phyloP scores from a whole-genome alignment of 1,284 basidiomycete species.

The Fomitopsis betulina region DNA sequence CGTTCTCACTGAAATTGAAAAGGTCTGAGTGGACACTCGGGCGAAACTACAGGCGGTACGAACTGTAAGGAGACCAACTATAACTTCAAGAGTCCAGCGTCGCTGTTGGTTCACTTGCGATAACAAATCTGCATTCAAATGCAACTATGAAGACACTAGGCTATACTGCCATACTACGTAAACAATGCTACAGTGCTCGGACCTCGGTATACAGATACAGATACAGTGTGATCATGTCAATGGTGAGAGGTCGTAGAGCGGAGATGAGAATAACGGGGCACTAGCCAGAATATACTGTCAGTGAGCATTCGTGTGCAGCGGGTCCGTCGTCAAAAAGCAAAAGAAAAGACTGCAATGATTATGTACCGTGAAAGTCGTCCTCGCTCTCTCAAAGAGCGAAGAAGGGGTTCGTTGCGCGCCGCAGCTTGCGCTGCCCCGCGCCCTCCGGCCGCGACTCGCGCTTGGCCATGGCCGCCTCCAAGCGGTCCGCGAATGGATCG shows the following conservation, averaged over 20 bases:
- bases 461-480: too few relatives aligned
- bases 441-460: slow-evolving; percentile 2
- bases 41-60: too few relatives aligned
- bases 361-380: neutral
- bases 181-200: slow-evolving; percentile 1
- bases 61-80: too few relatives aligned
- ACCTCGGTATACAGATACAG: neutral
- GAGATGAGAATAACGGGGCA: neutral
- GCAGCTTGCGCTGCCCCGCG: slow-evolving; percentile 4
- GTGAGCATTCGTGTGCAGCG: neutral
- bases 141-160: neutral
- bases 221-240: neutral
- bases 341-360: neutral
- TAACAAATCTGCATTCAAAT: neutral
- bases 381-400: slow-evolving; percentile 16
- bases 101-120: neutral
- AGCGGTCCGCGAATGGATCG: neutral
- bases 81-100: too few relatives aligned
- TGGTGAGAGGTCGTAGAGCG: neutral
- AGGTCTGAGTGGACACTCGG: too few relatives aligned
- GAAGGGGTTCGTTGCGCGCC: slow-evolving; percentile 20
- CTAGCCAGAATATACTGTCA: neutral
- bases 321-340: neutral
- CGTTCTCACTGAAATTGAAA: too few relatives aligned
- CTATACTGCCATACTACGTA: neutral